These are phyloP conservation scores for Ustilago lituana DNA, from an alignment of 1,284 basidiomycete genomes.

Conservation along the genomic window DNA sequence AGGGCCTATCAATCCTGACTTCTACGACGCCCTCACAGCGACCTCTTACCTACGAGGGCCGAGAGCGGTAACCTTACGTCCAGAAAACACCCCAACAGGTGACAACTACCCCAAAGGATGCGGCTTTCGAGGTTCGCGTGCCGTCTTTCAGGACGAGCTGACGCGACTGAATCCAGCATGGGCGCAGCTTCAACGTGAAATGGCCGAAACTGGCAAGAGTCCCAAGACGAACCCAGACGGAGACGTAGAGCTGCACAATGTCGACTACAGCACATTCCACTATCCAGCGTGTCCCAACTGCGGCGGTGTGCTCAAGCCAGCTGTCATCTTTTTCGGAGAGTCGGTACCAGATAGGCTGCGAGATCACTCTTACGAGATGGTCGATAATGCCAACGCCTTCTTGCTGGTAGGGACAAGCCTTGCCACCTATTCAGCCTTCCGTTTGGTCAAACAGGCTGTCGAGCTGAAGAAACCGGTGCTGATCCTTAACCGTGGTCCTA, in stretches of 20 bases:
- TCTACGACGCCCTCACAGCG: constrained; percentile 29
- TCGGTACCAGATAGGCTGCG: constrained; percentile 55
- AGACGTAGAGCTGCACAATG: constrained; percentile 60
- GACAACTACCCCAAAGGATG: constrained; percentile 53
- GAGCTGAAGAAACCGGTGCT: constrained; percentile 53
- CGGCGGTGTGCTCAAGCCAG: constrained; percentile 65
- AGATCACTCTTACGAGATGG: constrained; percentile 41
- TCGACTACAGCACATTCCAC: constrained; percentile 63
- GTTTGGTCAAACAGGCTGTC: constrained; percentile 59
- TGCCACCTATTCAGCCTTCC: constrained; percentile 65
- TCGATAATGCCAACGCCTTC: constrained; percentile 51
- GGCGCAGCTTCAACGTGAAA: constrained; percentile 54
- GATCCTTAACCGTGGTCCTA: constrained; percentile 65
- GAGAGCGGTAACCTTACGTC: constrained; percentile 23
- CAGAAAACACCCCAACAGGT: constrained; percentile 44
- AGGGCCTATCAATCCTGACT: constrained; percentile 12
- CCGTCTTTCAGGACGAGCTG: constrained; percentile 61
- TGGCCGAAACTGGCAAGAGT: constrained; percentile 48
- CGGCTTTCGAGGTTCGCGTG: constrained; percentile 55
- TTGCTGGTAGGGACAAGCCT: constrained; percentile 62
- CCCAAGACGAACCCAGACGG: constrained; percentile 67
- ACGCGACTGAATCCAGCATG: constrained; percentile 61
- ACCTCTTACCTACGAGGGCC: constrained; percentile 40
- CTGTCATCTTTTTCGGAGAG: constrained; percentile 66
- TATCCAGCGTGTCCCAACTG: constrained; percentile 64